Percentiles rank a stretch among this genome's conserved stretches.
These are phyloP conservation scores for Taphrina communis DNA, from an alignment of 1,139 yeast species.

Conservation along the genomic window DNA sequence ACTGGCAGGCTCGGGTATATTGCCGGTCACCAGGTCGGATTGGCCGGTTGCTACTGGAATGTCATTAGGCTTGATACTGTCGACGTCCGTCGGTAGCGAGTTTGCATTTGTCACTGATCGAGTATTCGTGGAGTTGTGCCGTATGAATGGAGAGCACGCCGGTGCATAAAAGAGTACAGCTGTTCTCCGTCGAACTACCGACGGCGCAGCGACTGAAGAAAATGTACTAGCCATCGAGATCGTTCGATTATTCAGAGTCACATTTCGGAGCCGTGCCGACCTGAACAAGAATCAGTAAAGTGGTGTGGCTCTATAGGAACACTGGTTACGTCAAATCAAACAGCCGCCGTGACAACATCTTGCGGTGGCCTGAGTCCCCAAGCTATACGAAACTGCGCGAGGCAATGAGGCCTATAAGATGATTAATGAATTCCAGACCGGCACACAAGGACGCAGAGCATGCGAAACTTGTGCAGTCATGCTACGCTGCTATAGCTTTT, in stretches of 20 bases:
- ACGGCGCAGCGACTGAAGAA: not conserved
- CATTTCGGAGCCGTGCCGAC: not conserved
- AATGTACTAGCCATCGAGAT: not conserved
- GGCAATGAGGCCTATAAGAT: too few relatives aligned
- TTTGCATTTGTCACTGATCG: not conserved
- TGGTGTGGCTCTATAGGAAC: too few relatives aligned
- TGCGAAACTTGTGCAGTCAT: too few relatives aligned
- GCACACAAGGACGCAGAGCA: too few relatives aligned
- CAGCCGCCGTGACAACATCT: slow-evolving; percentile 13
- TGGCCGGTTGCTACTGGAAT: not conserved
- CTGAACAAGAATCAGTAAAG: not conserved
- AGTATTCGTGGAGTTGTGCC: slow-evolving; percentile 26
- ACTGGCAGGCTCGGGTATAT: not conserved
- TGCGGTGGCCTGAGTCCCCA: not conserved
- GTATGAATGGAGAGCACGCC: slow-evolving; percentile 38
- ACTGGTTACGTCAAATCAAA: slow-evolving; percentile 7
- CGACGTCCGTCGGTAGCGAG: not conserved
- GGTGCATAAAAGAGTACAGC: slow-evolving; percentile 21
- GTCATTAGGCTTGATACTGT: not conserved
- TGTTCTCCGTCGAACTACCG: not conserved
- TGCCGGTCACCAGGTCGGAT: not conserved
- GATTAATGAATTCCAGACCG: too few relatives aligned
- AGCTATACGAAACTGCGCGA: too few relatives aligned
- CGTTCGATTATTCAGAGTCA: not conserved
- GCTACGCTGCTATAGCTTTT: too few relatives aligned